Conservation (phyloP, 2,329 filamentous ascomycete genomes). For the Fusarium sp. region DNA sequence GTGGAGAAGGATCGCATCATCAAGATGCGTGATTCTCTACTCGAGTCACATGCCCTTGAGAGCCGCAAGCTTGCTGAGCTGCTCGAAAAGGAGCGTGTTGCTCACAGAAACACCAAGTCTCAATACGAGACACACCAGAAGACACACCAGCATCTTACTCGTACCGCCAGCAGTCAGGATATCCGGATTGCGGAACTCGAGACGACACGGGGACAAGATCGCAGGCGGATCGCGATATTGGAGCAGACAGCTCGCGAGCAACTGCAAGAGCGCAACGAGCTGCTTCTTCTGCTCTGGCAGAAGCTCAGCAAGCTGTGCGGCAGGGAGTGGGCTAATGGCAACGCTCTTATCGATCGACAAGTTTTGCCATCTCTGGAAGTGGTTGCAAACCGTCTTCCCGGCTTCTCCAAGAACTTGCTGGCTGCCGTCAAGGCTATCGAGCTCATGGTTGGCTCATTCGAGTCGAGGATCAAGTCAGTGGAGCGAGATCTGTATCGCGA, state of each 20-base stretch:
- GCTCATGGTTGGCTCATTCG: conserved; percentile 80
- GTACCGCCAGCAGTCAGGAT: conserved; percentile 87
- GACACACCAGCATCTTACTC: conserved; percentile 86
- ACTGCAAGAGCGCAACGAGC: conserved; percentile 86
- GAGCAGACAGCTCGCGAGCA: conserved; percentile 89
- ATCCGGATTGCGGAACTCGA: conserved; percentile 88
- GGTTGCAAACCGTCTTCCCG: conserved; percentile 85
- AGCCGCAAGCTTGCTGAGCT: conserved; percentile 86
- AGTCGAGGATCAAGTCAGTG: conserved; percentile 82
- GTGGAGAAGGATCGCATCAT: conserved; percentile 93
- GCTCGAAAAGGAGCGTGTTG: conserved; percentile 89
- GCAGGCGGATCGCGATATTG: conserved; percentile 78
- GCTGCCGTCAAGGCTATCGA: conserved; percentile 90
- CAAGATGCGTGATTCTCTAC: conserved; percentile 86
- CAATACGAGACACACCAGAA: conserved; percentile 91
- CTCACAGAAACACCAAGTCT: conserved; percentile 86
- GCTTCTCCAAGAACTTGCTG: conserved; percentile 90
- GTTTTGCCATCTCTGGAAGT: conserved; percentile 85
- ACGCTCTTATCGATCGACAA: conserved; percentile 89
- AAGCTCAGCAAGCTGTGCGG: conserved; percentile 87
- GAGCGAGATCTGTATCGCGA: conserved; percentile 92
- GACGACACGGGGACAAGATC: conserved; percentile 79
- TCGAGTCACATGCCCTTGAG: conserved; percentile 91
- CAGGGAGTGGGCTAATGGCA: conserved; percentile 89
- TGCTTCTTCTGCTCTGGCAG: conserved; percentile 92